Conservation (phyloP, 78 protist species). For the Carpediemonas membranifera region DNA sequence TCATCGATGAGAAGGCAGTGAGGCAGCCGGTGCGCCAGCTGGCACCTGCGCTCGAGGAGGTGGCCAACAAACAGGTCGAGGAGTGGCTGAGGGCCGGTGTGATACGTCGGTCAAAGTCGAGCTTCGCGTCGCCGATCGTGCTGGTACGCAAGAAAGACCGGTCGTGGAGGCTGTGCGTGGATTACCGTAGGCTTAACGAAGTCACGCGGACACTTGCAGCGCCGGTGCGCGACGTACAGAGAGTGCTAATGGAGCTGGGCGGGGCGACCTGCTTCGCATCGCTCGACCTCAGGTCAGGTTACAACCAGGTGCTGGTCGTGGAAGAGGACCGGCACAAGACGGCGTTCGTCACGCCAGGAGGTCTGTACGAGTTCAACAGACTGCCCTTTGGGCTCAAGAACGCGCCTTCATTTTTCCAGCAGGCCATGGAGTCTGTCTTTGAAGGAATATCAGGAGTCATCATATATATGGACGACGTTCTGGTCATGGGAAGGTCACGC, state of each 20-base stretch:
- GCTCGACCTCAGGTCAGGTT: conserved; percentile 24
- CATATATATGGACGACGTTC: conserved; percentile 29
- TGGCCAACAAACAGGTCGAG: too few species aligned
- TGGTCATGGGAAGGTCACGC: background rate
- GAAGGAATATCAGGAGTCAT: background rate
- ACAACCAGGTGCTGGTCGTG: conserved; percentile 11
- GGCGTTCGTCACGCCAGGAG: conserved; percentile 18
- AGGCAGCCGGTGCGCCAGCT: too few species aligned
- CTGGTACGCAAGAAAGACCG: too few species aligned
- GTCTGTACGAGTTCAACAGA: conserved; percentile 7
- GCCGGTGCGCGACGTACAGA: too few species aligned
- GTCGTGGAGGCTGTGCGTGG: too few species aligned
- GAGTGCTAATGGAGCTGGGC: background rate
- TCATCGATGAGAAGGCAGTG: too few species aligned
- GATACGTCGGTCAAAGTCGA: too few species aligned
- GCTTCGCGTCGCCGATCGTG: too few species aligned
- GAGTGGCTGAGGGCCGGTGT: too few species aligned
- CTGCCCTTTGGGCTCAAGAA: conserved; percentile 32
- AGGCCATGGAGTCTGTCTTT: background rate
- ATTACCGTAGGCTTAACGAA: too few species aligned
- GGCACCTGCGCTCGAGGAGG: too few species aligned
- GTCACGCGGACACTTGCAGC: too few species aligned
- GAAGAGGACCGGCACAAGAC: conserved; percentile 11
- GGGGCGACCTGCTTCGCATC: conserved; percentile 4
- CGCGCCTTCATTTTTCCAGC: conserved; percentile 21